Evolutionary conservation across 2,329 filamentous ascomycete genomes (phyloP).

Genomic region (Pseudogymnoascus sp.): DNA sequence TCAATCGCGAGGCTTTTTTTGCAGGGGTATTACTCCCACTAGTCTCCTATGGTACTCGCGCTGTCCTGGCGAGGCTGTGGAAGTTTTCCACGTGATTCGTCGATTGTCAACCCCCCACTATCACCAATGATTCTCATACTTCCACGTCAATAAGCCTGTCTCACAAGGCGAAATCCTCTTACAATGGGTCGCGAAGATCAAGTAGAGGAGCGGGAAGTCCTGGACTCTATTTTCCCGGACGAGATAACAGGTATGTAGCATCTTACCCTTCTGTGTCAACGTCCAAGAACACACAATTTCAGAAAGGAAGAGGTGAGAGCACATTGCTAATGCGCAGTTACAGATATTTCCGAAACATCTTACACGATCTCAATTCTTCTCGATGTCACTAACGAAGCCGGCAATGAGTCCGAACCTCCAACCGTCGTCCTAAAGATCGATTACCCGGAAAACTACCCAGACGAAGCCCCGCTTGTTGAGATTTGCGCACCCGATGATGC

Average conservation of each 20-base stretch:
- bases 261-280: slow-evolving; percentile 7
- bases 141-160: slow-evolving; percentile 6
- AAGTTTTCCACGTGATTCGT: slow-evolving; percentile 2
- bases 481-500: slow-evolving; percentile 66
- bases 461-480: slow-evolving; percentile 76
- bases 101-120: slow-evolving; percentile 6
- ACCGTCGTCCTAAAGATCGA: slow-evolving; percentile 75
- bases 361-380: slow-evolving; percentile 82
- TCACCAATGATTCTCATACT: slow-evolving; percentile 7
- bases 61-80: slow-evolving; percentile 1
- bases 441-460: slow-evolving; percentile 87
- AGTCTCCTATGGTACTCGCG: slow-evolving; percentile 2
- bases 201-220: slow-evolving; percentile 90
- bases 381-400: slow-evolving; percentile 64
- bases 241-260: slow-evolving; percentile 73
- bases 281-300: background rate
- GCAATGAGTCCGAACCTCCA: slow-evolving; percentile 56
- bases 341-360: slow-evolving; percentile 79
- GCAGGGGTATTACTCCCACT: slow-evolving; percentile 2
- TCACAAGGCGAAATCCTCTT: slow-evolving; percentile 5
- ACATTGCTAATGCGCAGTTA: background rate
- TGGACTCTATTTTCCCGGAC: slow-evolving; percentile 96
- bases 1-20: slow-evolving; percentile 10
- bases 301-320: background rate
- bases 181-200: slow-evolving; percentile 77